A percentile compares a stretch with the other conserved stretches of the same genome.
phyloP scores from a whole-genome alignment of 139 green algal species.

The Zygnema circumcarinatum region DNA sequence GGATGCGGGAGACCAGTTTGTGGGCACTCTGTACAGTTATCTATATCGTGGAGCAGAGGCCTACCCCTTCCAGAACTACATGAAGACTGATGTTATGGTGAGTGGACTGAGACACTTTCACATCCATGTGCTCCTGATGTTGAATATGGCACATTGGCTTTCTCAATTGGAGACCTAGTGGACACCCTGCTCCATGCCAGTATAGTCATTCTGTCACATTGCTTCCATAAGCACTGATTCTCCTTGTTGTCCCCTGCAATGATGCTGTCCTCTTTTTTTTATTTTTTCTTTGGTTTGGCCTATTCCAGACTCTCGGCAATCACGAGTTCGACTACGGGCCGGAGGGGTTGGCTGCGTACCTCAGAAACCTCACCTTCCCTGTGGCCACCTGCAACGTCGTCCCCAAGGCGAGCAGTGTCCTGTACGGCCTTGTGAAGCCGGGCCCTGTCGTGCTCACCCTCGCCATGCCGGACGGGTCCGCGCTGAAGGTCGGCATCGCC shows the following conservation, averaged over 20 bases:
- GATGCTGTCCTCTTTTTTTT: neutral
- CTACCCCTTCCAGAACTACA: slow-evolving; percentile 7
- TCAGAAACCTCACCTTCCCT: slow-evolving; percentile 35
- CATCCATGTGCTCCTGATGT: neutral
- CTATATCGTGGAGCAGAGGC: neutral
- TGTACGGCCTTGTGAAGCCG: slow-evolving; percentile 35
- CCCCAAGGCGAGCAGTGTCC: neutral
- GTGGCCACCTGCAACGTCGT: slow-evolving; percentile 61
- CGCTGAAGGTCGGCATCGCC: slow-evolving; percentile 46
- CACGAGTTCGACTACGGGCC: slow-evolving; percentile 65
- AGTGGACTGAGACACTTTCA: neutral
- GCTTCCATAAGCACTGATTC: no score
- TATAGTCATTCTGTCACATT: neutral
- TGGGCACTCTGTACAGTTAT: slow-evolving; percentile 16
- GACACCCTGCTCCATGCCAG: no score
- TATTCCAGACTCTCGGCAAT: slow-evolving; percentile 60
- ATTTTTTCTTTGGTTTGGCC: neutral
- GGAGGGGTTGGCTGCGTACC: slow-evolving; percentile 34
- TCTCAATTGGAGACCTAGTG: no score
- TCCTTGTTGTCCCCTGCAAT: neutral
- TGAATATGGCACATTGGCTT: no score
- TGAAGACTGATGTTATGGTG: slow-evolving; percentile 30
- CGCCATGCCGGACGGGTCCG: neutral
- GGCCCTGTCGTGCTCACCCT: slow-evolving; percentile 36
- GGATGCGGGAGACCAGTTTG: slow-evolving; percentile 35